These are phyloP conservation scores for Zizania latifolia DNA, from an alignment of 176 grass and related monocot genomes.

Conservation along the genomic window DNA sequence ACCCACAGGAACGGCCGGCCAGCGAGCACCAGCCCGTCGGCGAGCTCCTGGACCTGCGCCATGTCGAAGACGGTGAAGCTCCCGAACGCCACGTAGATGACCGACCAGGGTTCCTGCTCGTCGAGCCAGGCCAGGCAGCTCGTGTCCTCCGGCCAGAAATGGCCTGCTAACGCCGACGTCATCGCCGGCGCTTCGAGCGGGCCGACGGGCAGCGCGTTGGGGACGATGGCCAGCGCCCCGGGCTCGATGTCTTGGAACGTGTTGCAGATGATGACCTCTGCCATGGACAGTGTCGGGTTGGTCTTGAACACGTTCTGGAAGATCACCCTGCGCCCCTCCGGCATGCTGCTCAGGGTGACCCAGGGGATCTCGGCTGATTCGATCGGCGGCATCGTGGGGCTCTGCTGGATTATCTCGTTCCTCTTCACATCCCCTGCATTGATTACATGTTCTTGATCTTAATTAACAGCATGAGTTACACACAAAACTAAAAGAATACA, in stretches of 20 bases:
- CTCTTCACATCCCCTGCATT: slow-evolving; percentile 13
- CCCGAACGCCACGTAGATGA: slow-evolving; percentile 67
- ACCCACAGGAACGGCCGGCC: slow-evolving; percentile 57
- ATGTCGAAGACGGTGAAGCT: slow-evolving; percentile 39
- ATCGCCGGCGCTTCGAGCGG: slow-evolving; percentile 1
- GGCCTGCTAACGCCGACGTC: background rate
- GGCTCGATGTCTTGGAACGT: slow-evolving; percentile 46
- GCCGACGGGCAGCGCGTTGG: slow-evolving; percentile 37
- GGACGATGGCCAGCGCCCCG: slow-evolving; percentile 23
- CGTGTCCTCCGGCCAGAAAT: slow-evolving; percentile 48
- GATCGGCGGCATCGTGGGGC: slow-evolving; percentile 25
- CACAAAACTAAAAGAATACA: background rate
- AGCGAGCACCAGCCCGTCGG: slow-evolving; percentile 35
- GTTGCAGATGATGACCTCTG: slow-evolving; percentile 52
- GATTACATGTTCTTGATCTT: background rate
- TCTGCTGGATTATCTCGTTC: slow-evolving; percentile 29
- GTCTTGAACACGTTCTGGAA: slow-evolving; percentile 1
- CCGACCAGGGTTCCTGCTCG: slow-evolving; percentile 21
- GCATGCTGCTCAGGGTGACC: background rate
- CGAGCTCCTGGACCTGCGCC: slow-evolving; percentile 47
- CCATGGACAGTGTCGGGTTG: background rate
- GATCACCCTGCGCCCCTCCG: background rate
- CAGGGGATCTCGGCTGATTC: slow-evolving; percentile 21
- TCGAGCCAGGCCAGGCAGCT: slow-evolving; percentile 55
- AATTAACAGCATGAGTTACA: background rate